phyloP scores from a whole-genome alignment of 2,329 filamentous ascomycete genomes.

The Incumbomyces delicatus region DNA sequence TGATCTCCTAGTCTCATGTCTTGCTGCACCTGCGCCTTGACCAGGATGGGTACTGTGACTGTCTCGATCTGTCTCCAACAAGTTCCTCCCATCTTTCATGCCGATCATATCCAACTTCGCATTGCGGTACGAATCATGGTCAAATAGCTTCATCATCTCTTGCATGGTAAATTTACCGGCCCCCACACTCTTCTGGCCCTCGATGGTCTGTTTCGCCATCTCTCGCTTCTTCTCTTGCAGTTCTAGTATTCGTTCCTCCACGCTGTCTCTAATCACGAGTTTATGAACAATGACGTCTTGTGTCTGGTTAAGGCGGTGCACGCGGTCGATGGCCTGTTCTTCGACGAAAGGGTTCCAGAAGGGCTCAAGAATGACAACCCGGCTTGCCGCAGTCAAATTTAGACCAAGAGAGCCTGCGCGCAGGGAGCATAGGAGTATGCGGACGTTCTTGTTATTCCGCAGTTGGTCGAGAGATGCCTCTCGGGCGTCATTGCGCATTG shows the following conservation, averaged over 20 bases:
- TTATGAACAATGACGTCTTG: slow-evolving; percentile 93
- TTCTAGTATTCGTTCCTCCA: slow-evolving; percentile 90
- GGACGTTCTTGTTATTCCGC: slow-evolving; percentile 61
- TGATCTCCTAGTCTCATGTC: slow-evolving; percentile 12
- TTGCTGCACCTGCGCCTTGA: neutral
- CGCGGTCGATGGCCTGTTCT: slow-evolving; percentile 96
- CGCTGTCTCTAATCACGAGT: slow-evolving; percentile 73
- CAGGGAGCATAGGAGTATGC: slow-evolving; percentile 82
- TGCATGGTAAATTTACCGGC: slow-evolving; percentile 79
- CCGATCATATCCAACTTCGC: slow-evolving; percentile 11
- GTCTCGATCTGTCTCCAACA: slow-evolving; percentile 5
- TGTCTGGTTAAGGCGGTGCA: slow-evolving; percentile 95
- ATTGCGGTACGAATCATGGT: slow-evolving; percentile 52
- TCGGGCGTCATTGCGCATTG: slow-evolving; percentile 86
- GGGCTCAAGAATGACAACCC: slow-evolving; percentile 90
- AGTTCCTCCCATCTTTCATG: slow-evolving; percentile 7
- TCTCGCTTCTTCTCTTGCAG: slow-evolving; percentile 89
- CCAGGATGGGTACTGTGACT: slow-evolving; percentile 2
- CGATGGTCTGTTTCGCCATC: slow-evolving; percentile 84
- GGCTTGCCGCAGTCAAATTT: slow-evolving; percentile 85
- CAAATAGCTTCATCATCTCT: slow-evolving; percentile 87
- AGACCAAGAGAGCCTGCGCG: slow-evolving; percentile 89
- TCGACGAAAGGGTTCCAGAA: slow-evolving; percentile 99
- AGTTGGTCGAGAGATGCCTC: slow-evolving; percentile 75
- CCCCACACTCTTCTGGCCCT: slow-evolving; percentile 51